phyloP scores from a whole-genome alignment of 495 filamentous ascomycete genomes.

The Aspergillus bertholletiae region DNA sequence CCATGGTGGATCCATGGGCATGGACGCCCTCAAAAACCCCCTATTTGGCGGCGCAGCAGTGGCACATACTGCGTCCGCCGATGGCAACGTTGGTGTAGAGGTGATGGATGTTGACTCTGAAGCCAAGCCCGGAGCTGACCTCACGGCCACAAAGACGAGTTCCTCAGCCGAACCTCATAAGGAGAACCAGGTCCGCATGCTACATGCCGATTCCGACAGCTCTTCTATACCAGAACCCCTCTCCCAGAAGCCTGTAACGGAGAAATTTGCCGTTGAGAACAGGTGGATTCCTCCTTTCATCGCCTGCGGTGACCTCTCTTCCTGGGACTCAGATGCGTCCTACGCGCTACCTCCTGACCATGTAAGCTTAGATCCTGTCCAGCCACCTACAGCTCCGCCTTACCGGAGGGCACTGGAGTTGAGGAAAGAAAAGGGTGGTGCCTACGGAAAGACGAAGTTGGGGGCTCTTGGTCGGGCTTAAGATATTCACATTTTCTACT shows the following conservation, averaged over 20 bases:
- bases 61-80: slow-evolving; percentile 32
- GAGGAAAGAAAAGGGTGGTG: slow-evolving; percentile 69
- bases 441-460: slow-evolving; percentile 74
- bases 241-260: slow-evolving; percentile 20
- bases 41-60: slow-evolving; percentile 41
- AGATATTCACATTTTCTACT: background rate
- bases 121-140: slow-evolving; percentile 14
- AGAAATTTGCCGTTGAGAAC: slow-evolving; percentile 37
- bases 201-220: slow-evolving; percentile 26
- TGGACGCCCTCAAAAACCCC: slow-evolving; percentile 43
- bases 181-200: slow-evolving; percentile 20
- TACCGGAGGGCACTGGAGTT: slow-evolving; percentile 89
- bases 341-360: slow-evolving; percentile 78
- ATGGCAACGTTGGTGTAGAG: slow-evolving; percentile 62
- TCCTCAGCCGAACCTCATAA: slow-evolving; percentile 1
- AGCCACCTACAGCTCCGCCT: slow-evolving; percentile 92
- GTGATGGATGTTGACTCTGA: slow-evolving; percentile 48
- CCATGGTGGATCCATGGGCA: slow-evolving; percentile 28
- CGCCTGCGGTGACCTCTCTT: slow-evolving; percentile 92
- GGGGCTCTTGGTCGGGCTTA: slow-evolving; percentile 24
- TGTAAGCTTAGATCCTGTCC: slow-evolving; percentile 85
- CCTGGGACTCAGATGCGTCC: slow-evolving; percentile 90
- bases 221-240: slow-evolving; percentile 17
- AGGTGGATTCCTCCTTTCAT: slow-evolving; percentile 93
- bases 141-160: slow-evolving; percentile 7